These are phyloP conservation scores for Tetracladium maxilliforme DNA, from an alignment of 2,329 filamentous ascomycete species.

Conservation along the genomic window DNA sequence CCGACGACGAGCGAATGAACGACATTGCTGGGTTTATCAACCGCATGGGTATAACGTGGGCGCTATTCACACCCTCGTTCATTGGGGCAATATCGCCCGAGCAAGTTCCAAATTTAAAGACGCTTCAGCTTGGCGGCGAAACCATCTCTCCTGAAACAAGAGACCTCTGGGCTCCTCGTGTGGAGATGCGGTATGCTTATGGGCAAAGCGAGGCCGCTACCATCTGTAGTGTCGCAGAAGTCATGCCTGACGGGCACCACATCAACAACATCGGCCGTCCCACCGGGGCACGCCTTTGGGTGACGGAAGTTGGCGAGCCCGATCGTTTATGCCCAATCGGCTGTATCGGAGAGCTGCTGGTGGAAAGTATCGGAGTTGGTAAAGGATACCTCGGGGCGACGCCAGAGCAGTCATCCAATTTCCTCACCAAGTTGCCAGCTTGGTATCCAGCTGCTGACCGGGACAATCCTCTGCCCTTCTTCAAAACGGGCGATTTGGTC, in stretches of 20 bases:
- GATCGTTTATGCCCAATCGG: too few species aligned
- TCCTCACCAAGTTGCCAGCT: too few species aligned
- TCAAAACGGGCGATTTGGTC: slow-evolving; percentile 46
- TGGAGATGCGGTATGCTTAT: slow-evolving; percentile 24
- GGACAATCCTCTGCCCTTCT: too few species aligned
- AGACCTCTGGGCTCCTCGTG: slow-evolving; percentile 17
- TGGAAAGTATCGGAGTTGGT: too few species aligned
- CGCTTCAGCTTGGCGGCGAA: slow-evolving; percentile 12
- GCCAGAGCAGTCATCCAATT: too few species aligned
- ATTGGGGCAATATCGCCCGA: slow-evolving; percentile 9
- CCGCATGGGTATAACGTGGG: slow-evolving; percentile 8
- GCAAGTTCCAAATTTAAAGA: slow-evolving; percentile 9
- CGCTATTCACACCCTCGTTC: slow-evolving; percentile 13
- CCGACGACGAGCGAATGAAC: slow-evolving; percentile 19
- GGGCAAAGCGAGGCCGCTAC: slow-evolving; percentile 16
- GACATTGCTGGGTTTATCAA: slow-evolving; percentile 16
- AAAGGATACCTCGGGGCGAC: too few species aligned
- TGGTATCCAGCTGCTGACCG: too few species aligned
- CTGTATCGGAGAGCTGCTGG: too few species aligned
- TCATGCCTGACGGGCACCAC: too few species aligned
- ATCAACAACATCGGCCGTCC: too few species aligned
- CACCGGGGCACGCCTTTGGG: too few species aligned
- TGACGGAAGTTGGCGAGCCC: too few species aligned
- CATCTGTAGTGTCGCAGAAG: slow-evolving; percentile 5
- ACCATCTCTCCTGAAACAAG: slow-evolving; percentile 20